phyloP scores from a whole-genome alignment of 305 asterid species.

The Fraxinus xanthoxyloides region DNA sequence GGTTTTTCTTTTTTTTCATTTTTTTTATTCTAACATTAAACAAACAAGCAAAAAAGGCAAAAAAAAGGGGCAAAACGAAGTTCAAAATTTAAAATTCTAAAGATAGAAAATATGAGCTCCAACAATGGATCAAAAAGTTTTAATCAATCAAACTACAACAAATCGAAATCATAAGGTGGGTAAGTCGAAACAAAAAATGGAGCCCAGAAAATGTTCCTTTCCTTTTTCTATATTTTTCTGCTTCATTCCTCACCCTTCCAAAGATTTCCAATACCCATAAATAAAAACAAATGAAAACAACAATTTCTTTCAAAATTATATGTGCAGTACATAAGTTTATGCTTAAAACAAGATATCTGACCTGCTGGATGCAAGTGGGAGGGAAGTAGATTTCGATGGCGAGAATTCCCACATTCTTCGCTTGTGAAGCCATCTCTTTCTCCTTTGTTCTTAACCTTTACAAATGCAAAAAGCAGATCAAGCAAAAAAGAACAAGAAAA shows the following conservation, averaged over 20 bases:
- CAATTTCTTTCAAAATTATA: not conserved
- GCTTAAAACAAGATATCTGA: slow-evolving; percentile 10
- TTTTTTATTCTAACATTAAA: not conserved
- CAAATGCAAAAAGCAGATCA: slow-evolving; percentile 15
- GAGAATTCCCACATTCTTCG: slow-evolving; percentile 86
- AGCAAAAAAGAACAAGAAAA: not conserved
- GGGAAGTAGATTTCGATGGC: slow-evolving; percentile 97
- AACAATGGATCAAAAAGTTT: not conserved
- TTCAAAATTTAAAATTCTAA: slow-evolving; percentile 4
- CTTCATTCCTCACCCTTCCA: slow-evolving; percentile 5
- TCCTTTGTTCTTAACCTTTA: slow-evolving; percentile 1
- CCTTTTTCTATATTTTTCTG: not conserved
- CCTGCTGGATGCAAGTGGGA: slow-evolving; percentile 97
- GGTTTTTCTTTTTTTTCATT: not conserved
- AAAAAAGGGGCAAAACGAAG: slow-evolving; percentile 17
- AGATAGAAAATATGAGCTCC: not conserved
- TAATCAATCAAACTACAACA: slow-evolving; percentile 2
- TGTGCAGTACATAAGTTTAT: not conserved
- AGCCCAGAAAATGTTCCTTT: not conserved
- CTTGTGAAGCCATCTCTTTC: slow-evolving; percentile 53
- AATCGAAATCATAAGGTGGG: slow-evolving; percentile 22
- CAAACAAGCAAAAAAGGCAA: not conserved
- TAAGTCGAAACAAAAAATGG: not conserved
- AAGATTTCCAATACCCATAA: slow-evolving; percentile 5
- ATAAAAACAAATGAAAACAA: not conserved